Percentiles rank a stretch among this genome's conserved stretches.
phyloP scores from a whole-genome alignment of 306 rosid genomes.

The peach (Prunus persica) region DNA sequence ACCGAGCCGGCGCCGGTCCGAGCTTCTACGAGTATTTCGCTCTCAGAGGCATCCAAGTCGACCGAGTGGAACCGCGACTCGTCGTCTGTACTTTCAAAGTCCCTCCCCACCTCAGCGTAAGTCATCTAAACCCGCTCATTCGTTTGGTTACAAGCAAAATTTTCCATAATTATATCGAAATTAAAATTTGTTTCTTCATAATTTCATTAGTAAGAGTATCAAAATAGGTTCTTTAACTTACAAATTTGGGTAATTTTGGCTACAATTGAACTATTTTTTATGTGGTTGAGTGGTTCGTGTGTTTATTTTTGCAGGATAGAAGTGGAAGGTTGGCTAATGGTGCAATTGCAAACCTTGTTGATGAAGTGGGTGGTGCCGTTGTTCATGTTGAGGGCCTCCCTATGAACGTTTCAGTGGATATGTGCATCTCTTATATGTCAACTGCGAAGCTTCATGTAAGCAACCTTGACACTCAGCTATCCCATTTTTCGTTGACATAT shows the following conservation, averaged over 20 bases:
- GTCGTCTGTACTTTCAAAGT: constrained; percentile 63
- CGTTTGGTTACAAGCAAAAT: background rate
- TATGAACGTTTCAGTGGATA: constrained; percentile 80
- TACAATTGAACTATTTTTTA: background rate
- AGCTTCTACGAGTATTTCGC: constrained; percentile 57
- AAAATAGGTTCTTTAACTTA: background rate
- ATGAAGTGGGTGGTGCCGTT: constrained; percentile 67
- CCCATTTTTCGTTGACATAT: background rate
- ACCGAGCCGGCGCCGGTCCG: constrained; percentile 17
- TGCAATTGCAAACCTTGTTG: constrained; percentile 75
- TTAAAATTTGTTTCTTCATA: background rate
- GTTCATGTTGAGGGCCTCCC: constrained; percentile 64
- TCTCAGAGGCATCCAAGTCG: constrained; percentile 70
- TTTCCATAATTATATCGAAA: background rate
- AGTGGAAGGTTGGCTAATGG: constrained; percentile 64
- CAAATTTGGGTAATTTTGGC: background rate
- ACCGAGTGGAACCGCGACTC: constrained; percentile 70
- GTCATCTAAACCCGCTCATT: background rate
- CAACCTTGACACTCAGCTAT: background rate
- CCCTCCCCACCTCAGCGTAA: constrained; percentile 52
- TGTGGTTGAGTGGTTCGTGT: background rate
- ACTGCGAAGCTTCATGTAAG: constrained; percentile 60
- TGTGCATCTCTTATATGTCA: constrained; percentile 72
- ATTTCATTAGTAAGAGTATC: background rate
- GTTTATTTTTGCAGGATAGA: constrained; percentile 49